Base-by-base conservation (phyloP, 805 yeast genomes). In the Yarrowia sp. region DNA sequence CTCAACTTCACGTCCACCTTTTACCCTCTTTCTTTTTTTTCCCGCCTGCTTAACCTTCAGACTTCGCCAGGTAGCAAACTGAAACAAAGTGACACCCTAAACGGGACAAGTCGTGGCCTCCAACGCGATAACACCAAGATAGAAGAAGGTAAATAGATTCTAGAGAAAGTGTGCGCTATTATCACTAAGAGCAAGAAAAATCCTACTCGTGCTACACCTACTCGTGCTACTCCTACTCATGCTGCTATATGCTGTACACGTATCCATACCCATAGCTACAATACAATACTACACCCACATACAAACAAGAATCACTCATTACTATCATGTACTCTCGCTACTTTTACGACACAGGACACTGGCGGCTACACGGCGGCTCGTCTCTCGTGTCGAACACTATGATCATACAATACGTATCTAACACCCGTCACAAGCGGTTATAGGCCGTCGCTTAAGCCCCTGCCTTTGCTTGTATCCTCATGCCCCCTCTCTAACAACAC, bases 401-500 rank as follows among this genome's bases (percentile, higher is more conserved):
- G 48, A 43, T 43, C 48, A 43, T 43, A 43, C 48, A 43, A 43
- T 43, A 43, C 48, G 48, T 43, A 43, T 43, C 48, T 43, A 43
- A 43, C 48, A 43, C 48, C 48, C 48, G 48, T 43, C 48, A 43
- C 48, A 24, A 24, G 30, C 48, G 32, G 48, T 24, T 24, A 24
- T 43, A 43, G 48, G 46, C 46, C 28, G 28, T 21, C 16, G 41
- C 41, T 14, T 22, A 17, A 36, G 21, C 24, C 19, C 24, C 17
- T 17, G 46, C 30, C 48, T 24, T 24, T 4, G 48, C 48, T 24
- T 28, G 16, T 43, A 19, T n/a, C 48, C 48, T 43, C 32, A 24
- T 24, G 48, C 32, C 32, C n/a, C 32, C 36, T n/a, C 24, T 46
- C 36, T 69, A 70, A 48, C 72, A 70, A 44, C 72, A 70, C 52